Base-by-base conservation (phyloP, 2,329 filamentous ascomycete genomes). In the Cladorrhinum sp. region DNA sequence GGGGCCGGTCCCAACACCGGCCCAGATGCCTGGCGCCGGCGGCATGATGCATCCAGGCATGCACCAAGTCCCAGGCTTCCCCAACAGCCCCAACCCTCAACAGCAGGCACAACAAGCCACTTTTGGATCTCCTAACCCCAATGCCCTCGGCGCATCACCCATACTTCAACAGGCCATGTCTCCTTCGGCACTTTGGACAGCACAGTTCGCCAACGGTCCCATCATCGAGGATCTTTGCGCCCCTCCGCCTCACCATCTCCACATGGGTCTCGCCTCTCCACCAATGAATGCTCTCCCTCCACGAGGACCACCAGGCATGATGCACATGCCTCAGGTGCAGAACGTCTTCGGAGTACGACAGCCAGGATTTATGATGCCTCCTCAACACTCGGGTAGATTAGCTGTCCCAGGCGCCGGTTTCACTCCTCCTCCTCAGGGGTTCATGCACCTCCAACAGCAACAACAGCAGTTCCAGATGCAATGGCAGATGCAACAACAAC, bases 141-240 rank as follows among this genome's bases (percentile, higher is more conserved):
- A 36, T 18, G 24, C 30, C 20, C 50, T 59, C 14, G 55, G 57
- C 33, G 57, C 59, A 2, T 62, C 63, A 3, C 61, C 63, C 12
- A 53, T 63, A 10, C 63, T 57, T 23, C 54, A 57, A 26, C 55
- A 20, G n/a, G 26, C 12, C 30, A 60, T 9, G 51, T 65, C 36
- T 60, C 63, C 30, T 54, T 57, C 16, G 33, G 5, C 57, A 1
- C 46, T 59, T 26, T 65, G 61, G 61, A 46, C 61, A 10, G 21
- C 63, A 1, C 60, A 55, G 54, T 65, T 65, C 28, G 33, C 63
- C 61, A 63, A 63, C 54, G 63, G 63, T 20, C 61, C 63, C 24
- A 65, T 65, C 55, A 65, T 65, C 55, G 63, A 65, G n/a, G 63
- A 65, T 16, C 63, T 65, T 18, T 62, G 61, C 28, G 61, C 61